These are phyloP conservation scores for Citrus sp. DNA, from an alignment of 345 rosid genomes.

Conservation along the genomic window DNA sequence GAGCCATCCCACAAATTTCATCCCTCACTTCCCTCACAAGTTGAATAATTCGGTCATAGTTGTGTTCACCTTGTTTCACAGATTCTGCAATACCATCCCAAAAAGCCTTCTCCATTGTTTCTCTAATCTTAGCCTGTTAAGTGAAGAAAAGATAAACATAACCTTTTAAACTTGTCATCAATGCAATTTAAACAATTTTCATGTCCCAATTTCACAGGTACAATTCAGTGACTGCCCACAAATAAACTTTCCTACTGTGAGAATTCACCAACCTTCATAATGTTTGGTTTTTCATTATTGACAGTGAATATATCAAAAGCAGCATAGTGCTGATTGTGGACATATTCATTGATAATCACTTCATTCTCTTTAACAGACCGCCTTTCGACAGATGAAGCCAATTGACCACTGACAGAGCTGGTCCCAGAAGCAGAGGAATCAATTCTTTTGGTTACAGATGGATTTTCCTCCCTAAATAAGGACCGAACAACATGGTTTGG, in stretches of 20 bases:
- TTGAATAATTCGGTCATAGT: slow-evolving; percentile 58
- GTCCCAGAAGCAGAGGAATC: slow-evolving; percentile 29
- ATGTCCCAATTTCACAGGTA: too few species aligned
- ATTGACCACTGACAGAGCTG: slow-evolving; percentile 24
- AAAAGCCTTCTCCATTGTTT: slow-evolving; percentile 83
- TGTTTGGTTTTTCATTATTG: slow-evolving; percentile 36
- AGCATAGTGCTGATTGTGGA: slow-evolving; percentile 48
- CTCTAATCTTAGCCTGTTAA: slow-evolving; percentile 62
- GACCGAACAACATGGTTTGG: slow-evolving; percentile 62
- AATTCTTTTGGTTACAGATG: slow-evolving; percentile 30
- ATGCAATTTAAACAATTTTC: not conserved
- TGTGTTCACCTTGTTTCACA: slow-evolving; percentile 52
- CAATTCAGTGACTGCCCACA: not conserved
- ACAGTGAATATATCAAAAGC: slow-evolving; percentile 39
- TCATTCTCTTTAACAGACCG: slow-evolving; percentile 54
- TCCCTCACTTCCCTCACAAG: slow-evolving; percentile 91
- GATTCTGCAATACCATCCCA: slow-evolving; percentile 85
- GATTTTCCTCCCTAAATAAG: slow-evolving; percentile 58
- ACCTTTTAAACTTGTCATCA: not conserved
- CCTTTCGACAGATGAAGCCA: slow-evolving; percentile 28
- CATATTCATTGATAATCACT: slow-evolving; percentile 67
- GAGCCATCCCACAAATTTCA: slow-evolving; percentile 80
- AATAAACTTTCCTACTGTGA: not conserved
- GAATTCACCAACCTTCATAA: slow-evolving; percentile 56
- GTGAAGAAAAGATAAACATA: not conserved